Percentiles rank a stretch among this genome's conserved stretches.
These are phyloP conservation scores for Rhizophagus sp. DNA, from an alignment of 192 early-diverging fungal genomes.

Conservation along the genomic window DNA sequence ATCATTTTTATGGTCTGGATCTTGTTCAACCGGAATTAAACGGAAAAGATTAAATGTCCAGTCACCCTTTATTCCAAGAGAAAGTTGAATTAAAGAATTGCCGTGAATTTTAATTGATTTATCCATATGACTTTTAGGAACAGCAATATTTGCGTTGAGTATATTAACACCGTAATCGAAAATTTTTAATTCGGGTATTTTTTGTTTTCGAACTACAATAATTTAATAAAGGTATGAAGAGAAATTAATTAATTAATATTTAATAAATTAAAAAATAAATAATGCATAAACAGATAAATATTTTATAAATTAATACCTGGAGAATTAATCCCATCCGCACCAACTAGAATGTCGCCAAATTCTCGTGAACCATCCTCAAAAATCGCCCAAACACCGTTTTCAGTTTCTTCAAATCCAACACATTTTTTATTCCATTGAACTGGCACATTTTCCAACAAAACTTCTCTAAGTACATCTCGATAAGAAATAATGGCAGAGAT, in stretches of 20 bases:
- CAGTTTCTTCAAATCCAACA: slow-evolving; percentile 17
- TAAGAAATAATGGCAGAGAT: not conserved
- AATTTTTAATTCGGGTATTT: not conserved
- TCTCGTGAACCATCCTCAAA: slow-evolving; percentile 17
- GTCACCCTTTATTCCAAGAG: not conserved
- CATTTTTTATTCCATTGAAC: slow-evolving; percentile 14
- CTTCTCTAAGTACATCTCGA: not conserved
- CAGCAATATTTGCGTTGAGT: not conserved
- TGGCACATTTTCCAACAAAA: not conserved
- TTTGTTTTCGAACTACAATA: slow-evolving; percentile 14
- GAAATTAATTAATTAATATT: too few species aligned
- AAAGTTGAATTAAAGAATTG: not conserved
- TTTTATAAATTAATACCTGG: slow-evolving; percentile 1
- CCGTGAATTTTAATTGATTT: too few species aligned
- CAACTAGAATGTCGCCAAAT: slow-evolving; percentile 10
- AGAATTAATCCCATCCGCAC: slow-evolving; percentile 24
- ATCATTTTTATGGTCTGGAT: not conserved
- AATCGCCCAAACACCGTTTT: slow-evolving; percentile 6
- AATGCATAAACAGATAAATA: not conserved
- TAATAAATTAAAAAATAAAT: not conserved
- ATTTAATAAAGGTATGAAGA: not conserved
- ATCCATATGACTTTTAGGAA: not conserved
- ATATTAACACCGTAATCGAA: not conserved
- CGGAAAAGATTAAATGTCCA: not conserved
- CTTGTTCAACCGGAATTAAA: not conserved